A percentile compares a stretch with the other conserved stretches of the same genome.
Evolutionary conservation across 2,329 filamentous ascomycete species (phyloP).

Genomic region (Paecilomyces sp.): DNA sequence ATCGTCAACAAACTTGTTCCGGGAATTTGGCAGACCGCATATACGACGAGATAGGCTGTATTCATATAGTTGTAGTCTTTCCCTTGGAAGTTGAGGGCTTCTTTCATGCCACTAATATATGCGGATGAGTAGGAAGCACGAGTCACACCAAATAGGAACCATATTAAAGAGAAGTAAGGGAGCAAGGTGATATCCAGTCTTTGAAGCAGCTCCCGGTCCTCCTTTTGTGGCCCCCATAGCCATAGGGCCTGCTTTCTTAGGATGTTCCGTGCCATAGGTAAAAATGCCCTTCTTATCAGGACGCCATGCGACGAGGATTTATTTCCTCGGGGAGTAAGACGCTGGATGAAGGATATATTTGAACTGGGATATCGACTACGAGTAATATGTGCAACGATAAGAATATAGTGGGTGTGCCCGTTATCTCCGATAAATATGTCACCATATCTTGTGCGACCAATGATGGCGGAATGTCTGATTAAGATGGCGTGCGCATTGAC

Average conservation of each 20-base stretch:
- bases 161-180: conserved; percentile 41
- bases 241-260: conserved; percentile 1
- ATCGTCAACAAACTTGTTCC: conserved; percentile 35
- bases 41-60: conserved; percentile 30
- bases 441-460: background rate
- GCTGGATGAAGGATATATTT: background rate
- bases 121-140: conserved; percentile 38
- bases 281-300: background rate
- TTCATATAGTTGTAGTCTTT: conserved; percentile 38
- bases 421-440: background rate
- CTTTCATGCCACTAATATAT: conserved; percentile 38
- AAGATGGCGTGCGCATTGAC: background rate
- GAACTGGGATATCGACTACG: background rate
- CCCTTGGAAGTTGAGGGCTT: conserved; percentile 30
- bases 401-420: background rate
- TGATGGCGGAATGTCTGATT: background rate
- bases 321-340: background rate
- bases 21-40: conserved; percentile 40
- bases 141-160: conserved; percentile 42
- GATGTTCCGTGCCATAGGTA: background rate
- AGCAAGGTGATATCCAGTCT: conserved; percentile 38
- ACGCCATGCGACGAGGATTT: background rate
- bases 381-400: background rate
- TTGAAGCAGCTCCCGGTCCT: conserved; percentile 19
- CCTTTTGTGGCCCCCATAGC: conserved; percentile 4